Conservation (phyloP, 345 rosid genomes). For the Heritiera fomes region DNA sequence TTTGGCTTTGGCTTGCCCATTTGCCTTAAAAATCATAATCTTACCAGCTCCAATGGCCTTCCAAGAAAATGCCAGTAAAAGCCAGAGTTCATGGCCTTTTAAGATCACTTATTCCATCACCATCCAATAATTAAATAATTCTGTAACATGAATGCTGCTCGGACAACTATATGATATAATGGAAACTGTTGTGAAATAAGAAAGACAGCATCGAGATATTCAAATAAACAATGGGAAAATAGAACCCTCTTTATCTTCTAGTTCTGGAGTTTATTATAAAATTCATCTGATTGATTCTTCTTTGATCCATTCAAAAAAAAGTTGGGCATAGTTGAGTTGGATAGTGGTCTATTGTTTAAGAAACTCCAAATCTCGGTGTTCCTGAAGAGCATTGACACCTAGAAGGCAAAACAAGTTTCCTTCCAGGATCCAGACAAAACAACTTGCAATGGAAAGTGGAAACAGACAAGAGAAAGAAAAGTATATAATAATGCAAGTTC, state of each 20-base stretch:
- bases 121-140: neutral
- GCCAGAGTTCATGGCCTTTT: constrained; percentile 16
- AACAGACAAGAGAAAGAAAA: neutral
- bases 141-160: neutral
- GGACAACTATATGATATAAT: neutral
- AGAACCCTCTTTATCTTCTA: no score
- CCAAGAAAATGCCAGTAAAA: constrained; percentile 9
- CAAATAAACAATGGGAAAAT: neutral
- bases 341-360: neutral
- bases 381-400: neutral
- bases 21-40: neutral
- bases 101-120: no score
- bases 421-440: neutral
- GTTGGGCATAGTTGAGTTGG: neutral
- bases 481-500: neutral
- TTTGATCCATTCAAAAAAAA: neutral
- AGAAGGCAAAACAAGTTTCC: neutral
- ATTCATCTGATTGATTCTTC: constrained; percentile 6
- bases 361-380: neutral
- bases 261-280: neutral
- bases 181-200: neutral
- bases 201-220: neutral
- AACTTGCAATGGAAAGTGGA: constrained; percentile 1
- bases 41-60: neutral
- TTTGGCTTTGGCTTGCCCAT: neutral